Evolutionary conservation across 2,329 filamentous ascomycete species (phyloP), one percentile per base, ranked within the genome.

Genomic region (Chalara sp.): DNA sequence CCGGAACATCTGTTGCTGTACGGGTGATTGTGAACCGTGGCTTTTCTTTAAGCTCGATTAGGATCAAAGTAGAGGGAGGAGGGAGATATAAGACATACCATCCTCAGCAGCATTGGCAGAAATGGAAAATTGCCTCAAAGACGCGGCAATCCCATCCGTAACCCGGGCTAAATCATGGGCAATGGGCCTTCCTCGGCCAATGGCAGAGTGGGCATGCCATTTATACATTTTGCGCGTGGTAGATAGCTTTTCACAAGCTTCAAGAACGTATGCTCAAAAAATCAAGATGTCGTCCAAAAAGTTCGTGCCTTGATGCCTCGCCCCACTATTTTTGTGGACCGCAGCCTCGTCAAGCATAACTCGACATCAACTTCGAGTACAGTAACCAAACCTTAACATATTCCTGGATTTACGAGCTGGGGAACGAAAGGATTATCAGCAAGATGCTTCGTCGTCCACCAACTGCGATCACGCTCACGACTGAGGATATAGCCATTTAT

Each of bases 401-500:
- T 8, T 21, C 21, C 21, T 21, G 3, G 21, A 21, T 21, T 21
- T 21, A 21, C 21, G 21, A 21, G 21, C 21, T 21, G 21, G 3
- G 21, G 21, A 21, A 21, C 21, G 50, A 35, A 44, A 44, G 12
- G 28, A 44, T 10, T 21, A 21, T 21, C 21, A 21, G 46, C 33
- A 54, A 39, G n/a, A 84, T 86, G 82, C 80, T 86, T 58, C 81
- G 83, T 59, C 80, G 85, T 44, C 77, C 80, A 12, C 77, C 85
- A 8, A 89, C 86, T 44, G 78, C 79, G 11, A 79, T 89, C 55
- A 73, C 76, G 49, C 77, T 89, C 56, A 88, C 84, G 2, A 73
- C 80, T 45, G 82, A 87, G 63, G 86, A 89, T 66, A 75, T 89
- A 39, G 81, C 83, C 39, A 73, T 78, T 49, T 88, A 87, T 69